Percentiles rank a stretch among this genome's conserved stretches.
These are phyloP conservation scores for Aphanomyces invadans DNA, from an alignment of 352 stramenopile species.

Conservation along the genomic window DNA sequence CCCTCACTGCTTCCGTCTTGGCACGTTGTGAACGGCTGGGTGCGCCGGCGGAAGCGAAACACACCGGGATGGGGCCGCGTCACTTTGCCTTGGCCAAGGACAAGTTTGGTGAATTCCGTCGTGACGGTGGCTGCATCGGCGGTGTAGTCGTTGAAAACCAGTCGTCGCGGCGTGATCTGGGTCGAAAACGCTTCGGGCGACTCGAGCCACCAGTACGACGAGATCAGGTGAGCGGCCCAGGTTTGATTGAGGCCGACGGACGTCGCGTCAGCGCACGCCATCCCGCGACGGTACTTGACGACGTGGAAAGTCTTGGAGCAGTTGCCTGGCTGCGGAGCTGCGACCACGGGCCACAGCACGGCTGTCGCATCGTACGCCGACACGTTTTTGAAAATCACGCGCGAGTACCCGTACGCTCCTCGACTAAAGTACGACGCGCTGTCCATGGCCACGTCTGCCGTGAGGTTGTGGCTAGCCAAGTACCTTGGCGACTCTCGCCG, in stretches of 20 bases:
- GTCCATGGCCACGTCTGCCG: background rate
- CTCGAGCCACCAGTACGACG: conserved; percentile 10
- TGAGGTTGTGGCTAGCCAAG: background rate
- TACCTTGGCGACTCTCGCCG: background rate
- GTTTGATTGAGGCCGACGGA: background rate
- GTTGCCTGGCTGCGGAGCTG: background rate
- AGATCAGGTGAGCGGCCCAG: background rate
- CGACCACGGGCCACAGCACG: background rate
- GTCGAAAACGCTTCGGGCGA: conserved; percentile 9
- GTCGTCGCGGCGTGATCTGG: background rate
- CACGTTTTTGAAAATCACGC: conserved; percentile 9
- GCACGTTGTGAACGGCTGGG: background rate
- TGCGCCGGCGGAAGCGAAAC: background rate
- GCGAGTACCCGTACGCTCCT: background rate
- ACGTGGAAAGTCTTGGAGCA: background rate
- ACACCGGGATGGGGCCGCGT: background rate
- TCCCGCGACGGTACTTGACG: background rate
- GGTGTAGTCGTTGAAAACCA: conserved; percentile 12
- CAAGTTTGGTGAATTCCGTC: background rate
- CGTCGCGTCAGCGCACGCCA: background rate
- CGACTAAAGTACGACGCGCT: conserved; percentile 8
- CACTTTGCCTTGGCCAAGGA: background rate
- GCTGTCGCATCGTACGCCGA: background rate
- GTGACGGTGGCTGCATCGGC: conserved; percentile 2
- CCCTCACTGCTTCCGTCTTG: background rate